Base-by-base conservation (phyloP, 331 rosid genomes). In the Spiraea crenata region DNA sequence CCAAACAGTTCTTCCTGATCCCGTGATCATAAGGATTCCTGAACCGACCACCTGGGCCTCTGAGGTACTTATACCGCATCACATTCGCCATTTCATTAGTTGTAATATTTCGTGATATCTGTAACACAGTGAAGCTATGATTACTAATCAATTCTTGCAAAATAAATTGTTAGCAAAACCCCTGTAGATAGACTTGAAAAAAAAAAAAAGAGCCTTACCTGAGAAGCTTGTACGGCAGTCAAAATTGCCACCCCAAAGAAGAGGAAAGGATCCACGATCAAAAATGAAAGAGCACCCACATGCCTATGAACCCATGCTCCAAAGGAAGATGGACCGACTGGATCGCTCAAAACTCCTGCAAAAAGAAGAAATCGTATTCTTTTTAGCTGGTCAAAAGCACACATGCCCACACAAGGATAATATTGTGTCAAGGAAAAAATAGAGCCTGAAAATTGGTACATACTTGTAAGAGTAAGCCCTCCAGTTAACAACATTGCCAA, bases 1-100 rank as follows among this genome's bases (percentile, higher is more conserved):
- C 99, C 5, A 92, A 83, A 79, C 99, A 95, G 76, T 95, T 95
- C 82, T 83, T 91, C 88, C 71, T 91, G 82, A 79, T 57, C 63
- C 99, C 99, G 7, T 95, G 99, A 72, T 95, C 99, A 73, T 82
- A 95, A 19, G 97, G 99, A 72, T 95, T 95, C 83, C 91, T 89
- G 76, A 91, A 95, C 75, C 87, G 87, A 63, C 96, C 99, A 39
- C 89, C 85, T 3, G 96, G 90, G 48, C 99, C 97, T 74, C 89
- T 75, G 25, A 95, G 96, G 85, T 95, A 95, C 86, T 82, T 85
- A 63, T 95, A 95, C 57, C 99, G 89, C 92, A 87, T 73, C n/a
- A 74, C 79, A 74, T 95, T 95, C 16, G 97, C 96, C 93, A 85
- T 86, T 81, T 95, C 99, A 51, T 95, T 95, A 73, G 99, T 91